Conservation (phyloP, 2,329 filamentous ascomycete species). For the Alternaria ethzedia region DNA sequence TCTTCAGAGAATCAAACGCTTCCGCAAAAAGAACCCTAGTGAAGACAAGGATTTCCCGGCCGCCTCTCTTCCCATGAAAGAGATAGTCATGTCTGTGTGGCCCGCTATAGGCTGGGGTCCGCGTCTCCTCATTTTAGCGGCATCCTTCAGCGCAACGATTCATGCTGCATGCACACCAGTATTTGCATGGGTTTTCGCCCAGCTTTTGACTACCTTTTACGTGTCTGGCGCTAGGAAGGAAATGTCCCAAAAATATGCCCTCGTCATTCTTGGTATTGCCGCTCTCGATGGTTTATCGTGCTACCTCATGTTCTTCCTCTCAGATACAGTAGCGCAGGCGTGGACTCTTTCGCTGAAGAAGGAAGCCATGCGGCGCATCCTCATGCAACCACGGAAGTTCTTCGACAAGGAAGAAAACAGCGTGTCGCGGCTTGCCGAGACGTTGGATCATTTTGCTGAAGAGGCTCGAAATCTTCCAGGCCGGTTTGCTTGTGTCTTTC, state of each 20-base stretch:
- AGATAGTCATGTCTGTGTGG: slow-evolving; percentile 74
- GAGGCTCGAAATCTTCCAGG: slow-evolving; percentile 85
- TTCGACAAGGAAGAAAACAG: slow-evolving; percentile 74
- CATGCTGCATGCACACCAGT: slow-evolving; percentile 72
- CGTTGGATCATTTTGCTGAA: slow-evolving; percentile 81
- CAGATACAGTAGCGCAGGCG: slow-evolving; percentile 73
- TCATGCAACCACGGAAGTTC: slow-evolving; percentile 79
- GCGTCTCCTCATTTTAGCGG: slow-evolving; percentile 63
- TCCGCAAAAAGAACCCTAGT: background rate
- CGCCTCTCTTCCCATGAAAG: slow-evolving; percentile 47
- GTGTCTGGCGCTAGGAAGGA: slow-evolving; percentile 56
- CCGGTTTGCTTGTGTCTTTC: slow-evolving; percentile 73
- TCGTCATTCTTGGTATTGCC: slow-evolving; percentile 72
- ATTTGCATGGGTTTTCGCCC: slow-evolving; percentile 78
- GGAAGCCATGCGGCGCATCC: slow-evolving; percentile 70
- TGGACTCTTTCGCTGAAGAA: slow-evolving; percentile 79
- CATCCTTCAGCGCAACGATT: slow-evolving; percentile 66
- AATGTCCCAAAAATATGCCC: slow-evolving; percentile 69
- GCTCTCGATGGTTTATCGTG: slow-evolving; percentile 68
- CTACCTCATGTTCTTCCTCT: slow-evolving; percentile 71
- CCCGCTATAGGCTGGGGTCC: slow-evolving; percentile 63
- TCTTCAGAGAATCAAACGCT: background rate
- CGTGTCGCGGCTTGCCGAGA: slow-evolving; percentile 68
- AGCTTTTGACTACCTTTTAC: slow-evolving; percentile 75
- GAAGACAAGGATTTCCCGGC: background rate